Evolutionary conservation across 2,329 filamentous ascomycete species (phyloP), one percentile per base, ranked within the genome.

Genomic region (Xylaria sp.): DNA sequence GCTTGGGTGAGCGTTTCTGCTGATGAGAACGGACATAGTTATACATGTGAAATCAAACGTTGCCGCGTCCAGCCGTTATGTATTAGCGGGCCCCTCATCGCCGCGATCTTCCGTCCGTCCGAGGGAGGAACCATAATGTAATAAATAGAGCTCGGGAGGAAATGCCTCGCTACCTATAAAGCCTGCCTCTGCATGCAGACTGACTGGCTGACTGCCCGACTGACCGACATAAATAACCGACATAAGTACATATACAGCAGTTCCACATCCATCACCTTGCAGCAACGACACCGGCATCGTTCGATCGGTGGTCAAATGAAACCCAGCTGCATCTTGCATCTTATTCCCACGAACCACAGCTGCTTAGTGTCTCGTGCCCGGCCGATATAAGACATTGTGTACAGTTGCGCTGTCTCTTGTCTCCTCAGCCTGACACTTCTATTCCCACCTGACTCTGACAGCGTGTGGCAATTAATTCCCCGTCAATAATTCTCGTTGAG

Each of bases 41-140:
- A 11, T 36, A 9, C 33, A 36, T 36, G 36, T 36, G 36, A 40
- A 40, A 40, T 17, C 15, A 17, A 28, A 53, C 49, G 49, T 31
- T 31, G 23, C 49, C 49, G 49, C 28, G n/a, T 9, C 57, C 42
- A 48, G 65, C 38, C 31, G 40, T 42, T 58, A 20, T 51, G 20
- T 42, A 36, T 63, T 69, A 69, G 66, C 66, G 63, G 46, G 66
- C 66, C 66, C 66, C 66, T 69, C 66, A 59, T 53, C 42, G 11
- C 53, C 44, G 33, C 20, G 40, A 26, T 40, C 59, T 67, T 69
- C 67, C 67, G 64, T 59, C 59, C 64, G 67, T 40, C 67, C 67
- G 67, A 69, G 63, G 15, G 67, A 69, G 63, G 15, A 51, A 28
- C n/a, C 23, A 40, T 53, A 46, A 59, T 33, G 40, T 36, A 33